Evolutionary conservation across 2,329 filamentous ascomycete species (phyloP).

Genomic region (Hymenoscyphus albidus): DNA sequence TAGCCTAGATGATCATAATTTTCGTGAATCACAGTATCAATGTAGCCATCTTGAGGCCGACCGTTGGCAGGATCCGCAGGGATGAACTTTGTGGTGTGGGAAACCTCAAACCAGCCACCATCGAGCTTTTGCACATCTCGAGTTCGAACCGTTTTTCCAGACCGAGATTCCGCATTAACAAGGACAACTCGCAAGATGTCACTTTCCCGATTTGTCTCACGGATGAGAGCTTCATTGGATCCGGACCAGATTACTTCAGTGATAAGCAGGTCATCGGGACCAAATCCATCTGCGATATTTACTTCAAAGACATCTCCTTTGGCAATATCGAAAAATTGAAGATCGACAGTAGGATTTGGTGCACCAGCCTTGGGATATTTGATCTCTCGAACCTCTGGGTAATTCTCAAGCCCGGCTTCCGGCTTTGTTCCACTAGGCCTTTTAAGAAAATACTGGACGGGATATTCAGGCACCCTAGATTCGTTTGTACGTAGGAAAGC

Average conservation of each 20-base stretch:
- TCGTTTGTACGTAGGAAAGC: conserved; percentile 95
- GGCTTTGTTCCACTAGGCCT: conserved; percentile 73
- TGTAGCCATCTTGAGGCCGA: conserved; percentile 79
- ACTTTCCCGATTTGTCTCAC: conserved; percentile 91
- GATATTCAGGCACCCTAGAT: conserved; percentile 83
- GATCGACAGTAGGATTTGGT: conserved; percentile 83
- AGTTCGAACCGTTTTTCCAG: conserved; percentile 73
- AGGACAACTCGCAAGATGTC: conserved; percentile 85
- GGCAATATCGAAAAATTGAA: conserved; percentile 83
- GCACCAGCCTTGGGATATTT: conserved; percentile 97
- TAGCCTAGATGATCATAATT: conserved; percentile 90
- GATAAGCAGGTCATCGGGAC: conserved; percentile 79
- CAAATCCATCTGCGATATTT: conserved; percentile 71
- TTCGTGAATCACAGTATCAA: conserved; percentile 84
- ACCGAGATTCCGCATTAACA: conserved; percentile 70
- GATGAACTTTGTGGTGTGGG: conserved; percentile 78
- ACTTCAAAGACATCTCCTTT: conserved; percentile 78
- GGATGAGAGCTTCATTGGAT: conserved; percentile 70
- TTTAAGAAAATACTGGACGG: conserved; percentile 88
- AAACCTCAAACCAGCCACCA: conserved; percentile 95
- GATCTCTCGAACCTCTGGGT: conserved; percentile 86
- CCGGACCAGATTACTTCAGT: conserved; percentile 92
- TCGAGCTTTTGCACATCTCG: conserved; percentile 81
- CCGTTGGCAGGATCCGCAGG: conserved; percentile 77
- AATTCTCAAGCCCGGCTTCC: conserved; percentile 70